Evolutionary conservation across 208 protist genomes (phyloP).

Genomic region (Crithidia expoeki): DNA sequence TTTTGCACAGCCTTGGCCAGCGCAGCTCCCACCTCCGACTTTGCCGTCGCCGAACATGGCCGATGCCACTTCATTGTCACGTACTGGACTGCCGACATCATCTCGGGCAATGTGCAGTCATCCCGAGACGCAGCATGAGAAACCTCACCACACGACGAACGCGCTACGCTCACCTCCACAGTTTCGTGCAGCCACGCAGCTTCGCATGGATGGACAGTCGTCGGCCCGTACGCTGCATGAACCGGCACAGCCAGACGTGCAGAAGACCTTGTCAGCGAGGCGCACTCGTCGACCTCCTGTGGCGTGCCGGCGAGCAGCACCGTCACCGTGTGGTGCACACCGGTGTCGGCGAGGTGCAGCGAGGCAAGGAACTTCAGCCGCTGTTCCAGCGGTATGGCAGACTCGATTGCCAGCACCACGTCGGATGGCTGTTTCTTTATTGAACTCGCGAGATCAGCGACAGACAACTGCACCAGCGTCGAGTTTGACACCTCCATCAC

Average conservation of each 20-base stretch:
- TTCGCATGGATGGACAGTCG: not conserved
- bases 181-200: slow-evolving; percentile 23
- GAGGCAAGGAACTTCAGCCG: slow-evolving; percentile 36
- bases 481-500: slow-evolving; percentile 23
- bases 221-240: not conserved
- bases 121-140: not conserved
- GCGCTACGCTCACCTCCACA: slow-evolving; percentile 29
- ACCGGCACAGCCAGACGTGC: slow-evolving; percentile 7
- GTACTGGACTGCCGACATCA: slow-evolving; percentile 14
- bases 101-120: not conserved
- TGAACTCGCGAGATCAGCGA: slow-evolving; percentile 29
- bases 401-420: slow-evolving; percentile 23
- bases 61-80: slow-evolving; percentile 22
- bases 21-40: slow-evolving; percentile 10
- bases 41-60: slow-evolving; percentile 27
- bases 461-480: slow-evolving; percentile 20
- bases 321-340: slow-evolving; percentile 25
- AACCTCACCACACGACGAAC: not conserved
- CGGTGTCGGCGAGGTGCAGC: slow-evolving; percentile 27
- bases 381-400: slow-evolving; percentile 10
- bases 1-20: not conserved
- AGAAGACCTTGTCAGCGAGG: slow-evolving; percentile 23
- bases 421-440: slow-evolving; percentile 32
- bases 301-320: slow-evolving; percentile 29
- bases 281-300: slow-evolving; percentile 27